Conservation (phyloP, 2,329 filamentous ascomycete species). For the Penicillium carneum region DNA sequence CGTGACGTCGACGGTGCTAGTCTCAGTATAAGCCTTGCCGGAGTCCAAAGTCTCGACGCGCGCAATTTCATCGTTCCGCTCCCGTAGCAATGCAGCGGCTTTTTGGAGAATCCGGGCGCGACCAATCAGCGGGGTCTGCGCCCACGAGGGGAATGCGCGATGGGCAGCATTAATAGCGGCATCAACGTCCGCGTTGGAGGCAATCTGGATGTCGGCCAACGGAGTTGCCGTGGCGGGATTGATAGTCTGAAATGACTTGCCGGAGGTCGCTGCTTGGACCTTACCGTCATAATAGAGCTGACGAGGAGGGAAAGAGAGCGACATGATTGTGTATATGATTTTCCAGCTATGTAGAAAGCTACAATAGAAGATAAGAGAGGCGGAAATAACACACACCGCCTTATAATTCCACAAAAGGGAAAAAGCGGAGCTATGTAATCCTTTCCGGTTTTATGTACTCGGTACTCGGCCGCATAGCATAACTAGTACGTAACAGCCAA, state of each 20-base stretch:
- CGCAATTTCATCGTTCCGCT: constrained; percentile 80
- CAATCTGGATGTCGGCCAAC: constrained; percentile 74
- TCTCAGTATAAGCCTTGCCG: constrained; percentile 85
- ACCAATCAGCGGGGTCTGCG: constrained; percentile 73
- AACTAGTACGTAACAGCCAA: constrained; percentile 7
- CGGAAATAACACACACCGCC: constrained; percentile 11
- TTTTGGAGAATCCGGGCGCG: constrained; percentile 79
- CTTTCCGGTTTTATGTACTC: neutral
- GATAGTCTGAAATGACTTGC: constrained; percentile 72
- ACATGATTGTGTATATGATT: constrained; percentile 32
- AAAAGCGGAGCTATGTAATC: no score
- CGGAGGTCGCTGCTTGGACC: constrained; percentile 66
- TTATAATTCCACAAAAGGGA: neutral
- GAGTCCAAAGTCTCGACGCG: constrained; percentile 82
- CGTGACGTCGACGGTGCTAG: constrained; percentile 79
- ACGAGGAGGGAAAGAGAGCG: constrained; percentile 57
- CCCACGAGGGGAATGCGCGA: constrained; percentile 77
- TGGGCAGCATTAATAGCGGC: constrained; percentile 74
- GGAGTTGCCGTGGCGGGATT: constrained; percentile 75
- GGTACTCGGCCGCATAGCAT: constrained; percentile 1
- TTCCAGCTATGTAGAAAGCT: no score
- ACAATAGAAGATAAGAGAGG: neutral
- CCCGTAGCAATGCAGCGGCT: constrained; percentile 75
- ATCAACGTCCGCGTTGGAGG: constrained; percentile 72
- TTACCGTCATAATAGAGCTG: constrained; percentile 79